phyloP scores from a whole-genome alignment of 768 basidiomycete species.

The Boletellus sp. region DNA sequence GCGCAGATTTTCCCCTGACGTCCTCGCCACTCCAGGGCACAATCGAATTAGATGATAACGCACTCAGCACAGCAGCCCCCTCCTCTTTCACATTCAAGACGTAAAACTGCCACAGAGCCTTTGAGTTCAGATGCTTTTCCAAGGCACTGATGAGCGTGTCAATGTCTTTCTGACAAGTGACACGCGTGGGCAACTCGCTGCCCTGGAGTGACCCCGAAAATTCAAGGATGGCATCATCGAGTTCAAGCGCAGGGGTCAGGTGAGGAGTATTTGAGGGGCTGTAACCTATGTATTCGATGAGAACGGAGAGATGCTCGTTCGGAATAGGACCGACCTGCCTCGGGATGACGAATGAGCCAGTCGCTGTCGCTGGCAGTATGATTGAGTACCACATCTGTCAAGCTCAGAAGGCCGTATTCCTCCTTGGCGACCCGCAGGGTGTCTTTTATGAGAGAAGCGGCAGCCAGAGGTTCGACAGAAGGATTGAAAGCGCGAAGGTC shows the following conservation, averaged over 20 bases:
- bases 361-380: constrained; percentile 93
- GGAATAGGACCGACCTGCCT: constrained; percentile 65
- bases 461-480: constrained; percentile 43
- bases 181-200: constrained; percentile 66
- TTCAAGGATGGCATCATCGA: constrained; percentile 82
- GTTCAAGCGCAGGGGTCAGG: constrained; percentile 84
- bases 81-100: constrained; percentile 74
- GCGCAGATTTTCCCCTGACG: constrained; percentile 54
- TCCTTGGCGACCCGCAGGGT: constrained; percentile 68
- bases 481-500: constrained; percentile 68
- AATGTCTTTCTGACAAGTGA: constrained; percentile 68
- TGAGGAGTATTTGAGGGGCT: constrained; percentile 91
- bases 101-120: constrained; percentile 92
- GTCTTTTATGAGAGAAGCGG: constrained; percentile 56
- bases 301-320: not conserved
- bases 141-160: constrained; percentile 64
- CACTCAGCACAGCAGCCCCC: constrained; percentile 45
- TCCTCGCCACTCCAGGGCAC: constrained; percentile 59
- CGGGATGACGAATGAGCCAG: constrained; percentile 92
- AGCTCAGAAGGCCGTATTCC: constrained; percentile 81
- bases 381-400: constrained; percentile 96
- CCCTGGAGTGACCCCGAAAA: constrained; percentile 66
- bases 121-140: constrained; percentile 51
- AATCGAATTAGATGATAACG: constrained; percentile 33
- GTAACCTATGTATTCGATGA: constrained; percentile 53